Evolutionary conservation across 2,329 filamentous ascomycete species (phyloP).

Genomic region (Botrytis pseudocinerea): DNA sequence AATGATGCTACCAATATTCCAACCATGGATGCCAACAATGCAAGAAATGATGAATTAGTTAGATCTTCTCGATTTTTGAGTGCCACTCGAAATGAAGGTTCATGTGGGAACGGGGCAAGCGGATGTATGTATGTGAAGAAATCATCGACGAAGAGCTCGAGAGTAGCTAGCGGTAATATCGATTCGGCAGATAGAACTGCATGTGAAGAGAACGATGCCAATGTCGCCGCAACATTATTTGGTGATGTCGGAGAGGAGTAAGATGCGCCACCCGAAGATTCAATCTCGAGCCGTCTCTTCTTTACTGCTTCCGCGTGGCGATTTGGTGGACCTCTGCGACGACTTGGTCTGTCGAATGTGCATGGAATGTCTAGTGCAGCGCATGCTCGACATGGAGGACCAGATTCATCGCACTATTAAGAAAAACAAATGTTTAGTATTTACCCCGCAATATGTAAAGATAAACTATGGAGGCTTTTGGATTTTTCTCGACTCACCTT

Average conservation of each 20-base stretch:
- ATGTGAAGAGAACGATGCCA: constrained; percentile 40
- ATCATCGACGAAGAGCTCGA: constrained; percentile 73
- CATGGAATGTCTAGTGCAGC: constrained; percentile 65
- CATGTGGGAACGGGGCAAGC: constrained; percentile 74
- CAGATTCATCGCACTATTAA: constrained; percentile 61
- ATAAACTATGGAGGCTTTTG: background rate
- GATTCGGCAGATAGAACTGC: constrained; percentile 60
- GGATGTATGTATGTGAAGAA: constrained; percentile 84
- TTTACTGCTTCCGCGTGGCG: constrained; percentile 67
- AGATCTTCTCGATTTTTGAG: constrained; percentile 68
- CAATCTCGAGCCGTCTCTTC: constrained; percentile 53
- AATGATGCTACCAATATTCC: constrained; percentile 73
- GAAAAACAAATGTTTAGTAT: constrained; percentile 26
- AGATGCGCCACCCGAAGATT: constrained; percentile 27
- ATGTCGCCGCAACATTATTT: constrained; percentile 39
- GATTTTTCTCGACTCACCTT: constrained; percentile 44
- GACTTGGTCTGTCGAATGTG: constrained; percentile 64
- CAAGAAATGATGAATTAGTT: constrained; percentile 65
- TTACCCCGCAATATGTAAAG: constrained; percentile 16
- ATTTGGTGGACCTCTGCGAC: constrained; percentile 65
- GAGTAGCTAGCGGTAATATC: constrained; percentile 68
- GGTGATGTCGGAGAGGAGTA: constrained; percentile 39
- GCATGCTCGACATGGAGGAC: constrained; percentile 67
- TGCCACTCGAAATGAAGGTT: constrained; percentile 71
- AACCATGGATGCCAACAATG: constrained; percentile 73